Base-by-base conservation (phyloP, 2,329 filamentous ascomycete genomes). In the Conoideocrella luteorostrata region DNA sequence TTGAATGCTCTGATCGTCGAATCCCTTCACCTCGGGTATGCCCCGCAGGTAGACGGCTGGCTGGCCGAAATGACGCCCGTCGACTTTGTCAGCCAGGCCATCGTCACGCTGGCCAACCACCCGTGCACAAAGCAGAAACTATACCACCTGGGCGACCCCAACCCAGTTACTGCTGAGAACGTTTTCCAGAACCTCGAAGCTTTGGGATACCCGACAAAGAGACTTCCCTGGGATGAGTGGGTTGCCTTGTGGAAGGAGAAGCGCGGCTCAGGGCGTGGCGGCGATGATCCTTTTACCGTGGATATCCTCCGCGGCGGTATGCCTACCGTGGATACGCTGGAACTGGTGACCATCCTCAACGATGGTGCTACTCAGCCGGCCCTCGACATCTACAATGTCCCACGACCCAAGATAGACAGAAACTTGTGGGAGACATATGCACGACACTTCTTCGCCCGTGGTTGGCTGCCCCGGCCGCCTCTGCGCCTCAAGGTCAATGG, bases 51-150 rank as follows among this genome's bases (percentile, higher is more conserved):
- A 4, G 73, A 83, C 39, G 80, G 80, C 33, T 91, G 86, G 86
- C 78, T 82, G 39, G 77, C 84, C 1, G 86, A 91, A 65, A 90
- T 90, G 86, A 89, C 86, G 0, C 86, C 86, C 0, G 86, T 88
- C 12, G 86, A 91, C 62, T 89, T 87, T 55, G 84, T 89, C 46
- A 86, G 81, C 64, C 80, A 80, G 50, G 80, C 84, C 4, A 86
- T 91, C 51, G 68, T 86, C 20, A 78, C 84, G 15, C 73, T 90
- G 17, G 75, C 82, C 32, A 80, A 83, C 51, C 74, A 87, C 46
- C 74, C 67, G 1, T 71, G 81, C 28, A 70, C 72, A 1, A 71
- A 80, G 9, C 82, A 86, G 54, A 71, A 72, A 0, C 65, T 89
- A 7, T 88, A 86, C 63, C 86, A 90, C 53, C 69, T 90, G 0